These are phyloP conservation scores for Actinomucor elegans DNA, from an alignment of 371 early-diverging fungal species.

Conservation along the genomic window DNA sequence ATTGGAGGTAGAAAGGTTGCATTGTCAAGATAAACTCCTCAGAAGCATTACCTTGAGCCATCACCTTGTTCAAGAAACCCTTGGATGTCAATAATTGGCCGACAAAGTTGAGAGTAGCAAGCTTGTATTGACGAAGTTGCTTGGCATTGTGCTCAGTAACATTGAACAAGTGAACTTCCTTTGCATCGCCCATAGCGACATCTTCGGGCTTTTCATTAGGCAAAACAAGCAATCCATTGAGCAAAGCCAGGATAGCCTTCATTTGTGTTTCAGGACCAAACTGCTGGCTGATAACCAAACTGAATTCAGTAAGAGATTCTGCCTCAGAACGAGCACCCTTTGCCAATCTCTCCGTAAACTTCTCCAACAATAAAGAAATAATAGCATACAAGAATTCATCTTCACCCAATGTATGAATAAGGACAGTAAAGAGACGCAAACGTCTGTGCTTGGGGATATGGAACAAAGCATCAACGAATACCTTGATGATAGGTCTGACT, in stretches of 20 bases:
- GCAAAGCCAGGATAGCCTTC: slow-evolving; percentile 59
- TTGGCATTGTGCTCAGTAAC: slow-evolving; percentile 57
- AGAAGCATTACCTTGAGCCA: slow-evolving; percentile 37
- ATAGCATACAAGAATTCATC: slow-evolving; percentile 74
- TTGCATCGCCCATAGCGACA: slow-evolving; percentile 18
- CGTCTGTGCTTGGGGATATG: slow-evolving; percentile 95
- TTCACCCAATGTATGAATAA: slow-evolving; percentile 82
- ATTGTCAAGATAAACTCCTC: slow-evolving; percentile 34
- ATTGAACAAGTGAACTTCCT: slow-evolving; percentile 42
- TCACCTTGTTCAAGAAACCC: slow-evolving; percentile 63
- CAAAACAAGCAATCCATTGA: slow-evolving; percentile 57
- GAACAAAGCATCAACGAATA: slow-evolving; percentile 89
- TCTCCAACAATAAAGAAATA: slow-evolving; percentile 73
- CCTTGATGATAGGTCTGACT: slow-evolving; percentile 77
- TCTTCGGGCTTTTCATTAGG: slow-evolving; percentile 66
- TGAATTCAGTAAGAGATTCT: slow-evolving; percentile 67
- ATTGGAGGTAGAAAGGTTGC: slow-evolving; percentile 54
- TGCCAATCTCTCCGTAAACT: slow-evolving; percentile 55
- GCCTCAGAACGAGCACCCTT: slow-evolving; percentile 59
- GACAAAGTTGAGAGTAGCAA: slow-evolving; percentile 69
- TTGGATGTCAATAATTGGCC: slow-evolving; percentile 64
- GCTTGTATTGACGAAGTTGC: slow-evolving; percentile 78
- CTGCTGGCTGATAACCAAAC: slow-evolving; percentile 58
- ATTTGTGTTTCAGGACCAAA: slow-evolving; percentile 73
- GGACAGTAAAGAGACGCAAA: slow-evolving; percentile 80